Conservation (phyloP, 306 rosid species). For the Chamaecrista fasciculata region DNA sequence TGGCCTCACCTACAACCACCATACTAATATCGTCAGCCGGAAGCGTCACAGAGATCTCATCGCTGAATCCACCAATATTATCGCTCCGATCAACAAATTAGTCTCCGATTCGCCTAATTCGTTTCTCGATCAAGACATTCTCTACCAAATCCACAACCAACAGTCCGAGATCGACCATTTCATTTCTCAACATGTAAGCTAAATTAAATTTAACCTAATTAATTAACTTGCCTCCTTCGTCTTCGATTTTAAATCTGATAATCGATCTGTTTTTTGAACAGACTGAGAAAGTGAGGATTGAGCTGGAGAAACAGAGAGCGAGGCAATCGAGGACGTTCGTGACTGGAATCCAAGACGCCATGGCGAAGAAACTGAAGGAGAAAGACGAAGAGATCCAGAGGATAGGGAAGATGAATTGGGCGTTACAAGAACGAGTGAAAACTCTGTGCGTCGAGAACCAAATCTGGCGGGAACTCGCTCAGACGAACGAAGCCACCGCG, state of each 20-base stretch:
- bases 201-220: too few species aligned
- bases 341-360: slow-evolving; percentile 46
- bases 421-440: slow-evolving; percentile 62
- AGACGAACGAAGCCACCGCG: slow-evolving; percentile 73
- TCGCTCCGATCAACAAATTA: slow-evolving; percentile 4
- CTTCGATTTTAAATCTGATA: too few species aligned
- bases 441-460: slow-evolving; percentile 67
- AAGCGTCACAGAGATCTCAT: slow-evolving; percentile 35
- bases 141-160: slow-evolving; percentile 32
- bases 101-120: not conserved
- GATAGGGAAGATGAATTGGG: slow-evolving; percentile 67
- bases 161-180: slow-evolving; percentile 31
- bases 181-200: slow-evolving; percentile 21
- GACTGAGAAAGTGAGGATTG: slow-evolving; percentile 71
- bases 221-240: not conserved
- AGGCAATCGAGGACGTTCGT: slow-evolving; percentile 56
- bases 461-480: slow-evolving; percentile 75
- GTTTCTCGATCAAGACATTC: slow-evolving; percentile 11
- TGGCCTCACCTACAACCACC: slow-evolving; percentile 49
- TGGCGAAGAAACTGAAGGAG: slow-evolving; percentile 57
- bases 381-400: slow-evolving; percentile 83
- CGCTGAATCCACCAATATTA: slow-evolving; percentile 18
- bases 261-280: slow-evolving; percentile 41
- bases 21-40: slow-evolving; percentile 30
- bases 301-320: slow-evolving; percentile 51